A percentile compares a stretch with the other conserved stretches of the same genome.
Evolutionary conservation across 192 early-diverging fungal species (phyloP).

Genomic region (Coemansia sp.): DNA sequence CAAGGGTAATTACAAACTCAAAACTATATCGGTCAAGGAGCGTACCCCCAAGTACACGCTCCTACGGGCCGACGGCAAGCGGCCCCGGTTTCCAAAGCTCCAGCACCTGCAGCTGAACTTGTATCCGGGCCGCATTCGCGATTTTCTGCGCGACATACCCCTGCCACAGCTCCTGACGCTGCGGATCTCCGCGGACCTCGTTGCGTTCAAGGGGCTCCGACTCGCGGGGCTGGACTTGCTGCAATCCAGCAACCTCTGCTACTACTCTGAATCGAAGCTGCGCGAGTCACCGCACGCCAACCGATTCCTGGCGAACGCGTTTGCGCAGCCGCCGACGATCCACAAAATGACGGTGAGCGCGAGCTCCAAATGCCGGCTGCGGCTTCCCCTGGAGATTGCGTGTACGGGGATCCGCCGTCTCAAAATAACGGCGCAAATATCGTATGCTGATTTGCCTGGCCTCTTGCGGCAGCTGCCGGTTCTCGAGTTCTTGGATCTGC

Average conservation of each 20-base stretch:
- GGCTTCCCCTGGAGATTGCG: conserved; percentile 11
- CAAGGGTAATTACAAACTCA: conserved; percentile 25
- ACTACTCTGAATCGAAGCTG: conserved; percentile 12
- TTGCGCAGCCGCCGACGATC: conserved; percentile 18
- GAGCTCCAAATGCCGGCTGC: conserved; percentile 22
- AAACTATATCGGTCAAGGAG: conserved; percentile 37
- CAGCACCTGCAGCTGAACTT: conserved; percentile 18
- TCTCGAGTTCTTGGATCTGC: conserved; percentile 31
- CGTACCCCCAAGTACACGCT: conserved; percentile 32
- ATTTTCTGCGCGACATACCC: conserved; percentile 33
- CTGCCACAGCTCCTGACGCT: conserved; percentile 21
- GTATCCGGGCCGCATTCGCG: conserved; percentile 34
- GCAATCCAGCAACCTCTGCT: conserved; percentile 11
- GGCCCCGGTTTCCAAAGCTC: conserved; percentile 40
- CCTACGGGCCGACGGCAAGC: conserved; percentile 15
- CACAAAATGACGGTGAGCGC: conserved; percentile 8
- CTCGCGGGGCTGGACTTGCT: conserved; percentile 13
- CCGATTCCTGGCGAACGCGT: conserved; percentile 21
- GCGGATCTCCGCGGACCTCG: conserved; percentile 32
- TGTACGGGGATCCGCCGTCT: conserved; percentile 24
- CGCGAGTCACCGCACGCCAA: conserved; percentile 30
- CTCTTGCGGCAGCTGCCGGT: conserved; percentile 20
- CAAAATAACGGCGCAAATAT: conserved; percentile 12
- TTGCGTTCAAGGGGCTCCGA: conserved; percentile 34
- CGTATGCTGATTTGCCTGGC: conserved; percentile 18